Evolutionary conservation across 1,139 yeast genomes (phyloP).

Genomic region (Magnusiomyces sp.): DNA sequence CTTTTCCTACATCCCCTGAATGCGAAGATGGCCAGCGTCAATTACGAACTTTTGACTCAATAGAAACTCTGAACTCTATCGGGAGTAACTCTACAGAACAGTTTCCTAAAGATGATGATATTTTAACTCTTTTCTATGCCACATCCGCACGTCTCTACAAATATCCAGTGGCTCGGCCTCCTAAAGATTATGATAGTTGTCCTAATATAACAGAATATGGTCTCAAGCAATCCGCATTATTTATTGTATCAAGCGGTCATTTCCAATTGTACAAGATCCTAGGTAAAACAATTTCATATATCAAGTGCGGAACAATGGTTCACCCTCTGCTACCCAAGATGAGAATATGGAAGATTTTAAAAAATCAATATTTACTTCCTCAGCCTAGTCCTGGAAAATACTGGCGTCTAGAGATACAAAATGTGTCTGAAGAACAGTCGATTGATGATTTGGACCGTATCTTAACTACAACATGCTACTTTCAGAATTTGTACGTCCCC

Average conservation of each 20-base stretch:
- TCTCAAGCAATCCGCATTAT: slow-evolving; percentile 3
- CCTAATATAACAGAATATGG: slow-evolving; percentile 6
- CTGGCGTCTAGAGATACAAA: slow-evolving; percentile 49
- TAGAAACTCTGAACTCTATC: too few relatives aligned
- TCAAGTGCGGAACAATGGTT: slow-evolving; percentile 50
- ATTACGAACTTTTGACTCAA: too few relatives aligned
- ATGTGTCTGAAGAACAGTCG: not conserved
- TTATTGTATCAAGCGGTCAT: slow-evolving; percentile 37
- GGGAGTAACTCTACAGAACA: too few relatives aligned
- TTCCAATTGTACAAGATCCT: slow-evolving; percentile 59
- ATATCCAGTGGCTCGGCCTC: slow-evolving; percentile 5
- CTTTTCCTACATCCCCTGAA: too few relatives aligned
- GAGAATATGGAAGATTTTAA: slow-evolving; percentile 46
- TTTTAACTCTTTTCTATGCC: slow-evolving; percentile 17
- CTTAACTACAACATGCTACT: not conserved
- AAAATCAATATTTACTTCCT: slow-evolving; percentile 52
- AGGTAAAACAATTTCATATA: slow-evolving; percentile 50
- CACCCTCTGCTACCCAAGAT: slow-evolving; percentile 60
- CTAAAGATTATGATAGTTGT: slow-evolving; percentile 9
- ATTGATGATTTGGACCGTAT: not conserved
- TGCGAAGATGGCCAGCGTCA: too few relatives aligned
- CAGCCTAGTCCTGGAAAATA: slow-evolving; percentile 63
- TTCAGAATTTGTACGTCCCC: slow-evolving; percentile 1
- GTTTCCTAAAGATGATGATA: slow-evolving; percentile 16
- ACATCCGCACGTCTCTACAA: slow-evolving; percentile 7